Conservation (phyloP, 2,329 filamentous ascomycete genomes). For the Pseudogymnoascus verrucosus region DNA sequence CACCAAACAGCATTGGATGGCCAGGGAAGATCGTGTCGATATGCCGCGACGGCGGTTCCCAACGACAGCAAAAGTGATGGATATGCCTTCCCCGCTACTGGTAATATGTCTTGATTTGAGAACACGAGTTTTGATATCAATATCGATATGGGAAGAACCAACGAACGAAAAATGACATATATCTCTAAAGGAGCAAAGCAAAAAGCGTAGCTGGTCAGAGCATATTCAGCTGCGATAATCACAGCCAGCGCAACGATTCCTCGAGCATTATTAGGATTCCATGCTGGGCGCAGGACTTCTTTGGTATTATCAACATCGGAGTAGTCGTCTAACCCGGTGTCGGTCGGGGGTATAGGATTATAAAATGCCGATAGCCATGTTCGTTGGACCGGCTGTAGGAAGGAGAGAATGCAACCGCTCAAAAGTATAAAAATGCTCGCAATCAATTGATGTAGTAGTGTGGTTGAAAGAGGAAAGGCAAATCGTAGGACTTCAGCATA, state of each 20-base stretch:
- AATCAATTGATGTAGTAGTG: not conserved
- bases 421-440: not conserved
- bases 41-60: not conserved
- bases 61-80: not conserved
- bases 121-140: not conserved
- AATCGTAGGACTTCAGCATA: not conserved
- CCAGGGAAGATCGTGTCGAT: not conserved
- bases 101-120: not conserved
- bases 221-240: not conserved
- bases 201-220: not conserved
- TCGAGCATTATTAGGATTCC: not conserved
- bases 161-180: not conserved
- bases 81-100: not conserved
- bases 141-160: not conserved
- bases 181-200: constrained; percentile 1
- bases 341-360: not conserved
- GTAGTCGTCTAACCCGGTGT: not conserved
- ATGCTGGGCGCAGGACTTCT: not conserved
- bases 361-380: not conserved
- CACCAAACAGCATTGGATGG: not conserved
- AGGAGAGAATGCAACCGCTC: not conserved
- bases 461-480: not conserved
- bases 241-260: not conserved
- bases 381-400: not conserved
- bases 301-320: not conserved